Evolutionary conservation across 2,329 filamentous ascomycete genomes (phyloP), one percentile per base, ranked within the genome.

Genomic region (Cladophialophora bantiana): DNA sequence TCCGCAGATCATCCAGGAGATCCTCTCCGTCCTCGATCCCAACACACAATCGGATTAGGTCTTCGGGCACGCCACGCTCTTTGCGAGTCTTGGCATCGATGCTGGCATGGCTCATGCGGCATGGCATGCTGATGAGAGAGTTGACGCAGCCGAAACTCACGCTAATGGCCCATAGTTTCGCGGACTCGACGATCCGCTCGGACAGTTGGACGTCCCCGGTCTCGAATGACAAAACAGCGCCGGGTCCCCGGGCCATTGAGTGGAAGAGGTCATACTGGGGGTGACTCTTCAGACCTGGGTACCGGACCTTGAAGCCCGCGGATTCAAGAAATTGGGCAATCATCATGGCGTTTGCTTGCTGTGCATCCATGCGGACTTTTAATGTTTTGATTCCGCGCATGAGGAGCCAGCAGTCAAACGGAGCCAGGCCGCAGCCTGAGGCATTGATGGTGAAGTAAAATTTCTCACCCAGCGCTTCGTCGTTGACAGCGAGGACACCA

Each of bases 131-230:
- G 80, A 99, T 99, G 78, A 99, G 83, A 77, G 92, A 96, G 83
- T 99, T 99, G 72, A 99, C 95, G 78, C 95, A 98, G 56, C 95
- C 95, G 77, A 99, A 99, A 76, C 93, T 97, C 67, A 99, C 95
- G 72, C 92, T 96, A 73, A 99, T 99, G 38, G 91, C 93, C 89
- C 93, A 99, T 36, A 99, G 83, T 71, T 91, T 88, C 2, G 95
- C 92, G 35, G 91, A 92, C 81, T 98, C 95, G 4, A 99, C 95
- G 74, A 99, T 97, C 45, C 94, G 88, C 82, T 97, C 93, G 4
- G 92, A 96, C 36, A 97, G 81, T 7, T 84, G 82, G 2, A 93
- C 83, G 74, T 97, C 92, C 9, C 95, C 95, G 0, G 95, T 99
- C 82, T 99, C 95, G 75, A 99, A 99, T 0, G 92, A 95, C 20